Percentiles rank a stretch among this genome's conserved stretches.
Conservation (phyloP, 1,284 basidiomycete species). For the Cutaneotrichosporon sp. region DNA sequence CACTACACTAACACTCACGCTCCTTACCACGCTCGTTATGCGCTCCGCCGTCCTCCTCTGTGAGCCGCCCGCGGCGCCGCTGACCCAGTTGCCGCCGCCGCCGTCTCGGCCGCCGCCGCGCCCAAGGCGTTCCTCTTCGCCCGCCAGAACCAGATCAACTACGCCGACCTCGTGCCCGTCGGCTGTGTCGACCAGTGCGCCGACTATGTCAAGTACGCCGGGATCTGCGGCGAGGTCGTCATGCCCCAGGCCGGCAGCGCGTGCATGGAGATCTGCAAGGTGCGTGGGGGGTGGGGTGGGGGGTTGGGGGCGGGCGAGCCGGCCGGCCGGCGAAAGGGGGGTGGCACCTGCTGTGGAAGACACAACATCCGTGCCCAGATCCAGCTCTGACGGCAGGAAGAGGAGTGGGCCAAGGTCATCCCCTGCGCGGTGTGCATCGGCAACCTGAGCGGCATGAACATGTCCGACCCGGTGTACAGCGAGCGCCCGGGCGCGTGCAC, state of each 20-base stretch:
- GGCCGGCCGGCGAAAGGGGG: no score
- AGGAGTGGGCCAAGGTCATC: background rate
- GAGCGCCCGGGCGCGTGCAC: background rate
- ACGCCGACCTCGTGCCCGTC: constrained; percentile 4
- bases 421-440: background rate
- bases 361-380: no score
- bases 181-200: background rate
- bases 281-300: background rate
- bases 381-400: background rate
- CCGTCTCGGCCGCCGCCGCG: background rate
- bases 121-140: background rate
- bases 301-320: background rate
- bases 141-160: constrained; percentile 10
- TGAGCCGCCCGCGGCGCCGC: background rate
- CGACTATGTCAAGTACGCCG: background rate
- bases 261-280: constrained; percentile 2
- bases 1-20: background rate
- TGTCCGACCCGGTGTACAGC: background rate
- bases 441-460: background rate
- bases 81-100: background rate
- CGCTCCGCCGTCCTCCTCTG: background rate
- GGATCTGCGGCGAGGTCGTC: background rate
- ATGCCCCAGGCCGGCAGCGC: background rate
- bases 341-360: no score
- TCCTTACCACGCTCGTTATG: background rate